phyloP scores from a whole-genome alignment of 768 basidiomycete species.

The Candolleomyces aberdarensis region DNA sequence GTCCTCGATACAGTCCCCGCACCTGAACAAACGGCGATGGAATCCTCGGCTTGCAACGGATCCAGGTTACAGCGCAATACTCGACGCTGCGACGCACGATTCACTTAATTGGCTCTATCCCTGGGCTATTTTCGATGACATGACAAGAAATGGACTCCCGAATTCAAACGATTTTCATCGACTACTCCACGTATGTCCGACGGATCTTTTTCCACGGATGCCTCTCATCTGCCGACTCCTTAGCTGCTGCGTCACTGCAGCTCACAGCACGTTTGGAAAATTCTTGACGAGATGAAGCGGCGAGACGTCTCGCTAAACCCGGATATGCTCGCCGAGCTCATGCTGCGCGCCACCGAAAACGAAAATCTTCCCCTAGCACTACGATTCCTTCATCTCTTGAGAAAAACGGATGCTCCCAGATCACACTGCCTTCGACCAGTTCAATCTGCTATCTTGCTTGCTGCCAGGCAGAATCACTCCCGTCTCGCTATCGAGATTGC shows the following conservation, averaged over 20 bases:
- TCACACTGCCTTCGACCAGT: conserved; percentile 33
- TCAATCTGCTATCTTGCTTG: conserved; percentile 50
- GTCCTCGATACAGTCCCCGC: neutral
- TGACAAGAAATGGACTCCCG: conserved; percentile 32
- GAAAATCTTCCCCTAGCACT: conserved; percentile 67
- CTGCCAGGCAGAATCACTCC: conserved; percentile 51
- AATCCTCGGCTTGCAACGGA: neutral
- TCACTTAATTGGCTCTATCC: conserved; percentile 44
- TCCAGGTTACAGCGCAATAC: neutral
- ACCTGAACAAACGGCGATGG: neutral
- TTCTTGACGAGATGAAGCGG: conserved; percentile 55
- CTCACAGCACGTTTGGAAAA: conserved; percentile 41
- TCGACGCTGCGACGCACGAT: conserved; percentile 45
- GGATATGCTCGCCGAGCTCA: conserved; percentile 50
- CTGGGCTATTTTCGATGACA: conserved; percentile 68
- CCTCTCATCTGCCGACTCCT: neutral
- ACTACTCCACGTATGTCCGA: conserved; percentile 51
- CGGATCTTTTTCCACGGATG: neutral
- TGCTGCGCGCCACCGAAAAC: conserved; percentile 41
- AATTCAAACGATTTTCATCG: conserved; percentile 52
- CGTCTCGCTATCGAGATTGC: conserved; percentile 74
- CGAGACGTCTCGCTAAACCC: conserved; percentile 47
- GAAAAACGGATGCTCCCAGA: conserved; percentile 31
- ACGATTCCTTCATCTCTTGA: conserved; percentile 59
- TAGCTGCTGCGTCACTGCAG: conserved; percentile 45